These are phyloP conservation scores for Pulveroboletus sp. DNA, from an alignment of 768 basidiomycete species.

Conservation along the genomic window DNA sequence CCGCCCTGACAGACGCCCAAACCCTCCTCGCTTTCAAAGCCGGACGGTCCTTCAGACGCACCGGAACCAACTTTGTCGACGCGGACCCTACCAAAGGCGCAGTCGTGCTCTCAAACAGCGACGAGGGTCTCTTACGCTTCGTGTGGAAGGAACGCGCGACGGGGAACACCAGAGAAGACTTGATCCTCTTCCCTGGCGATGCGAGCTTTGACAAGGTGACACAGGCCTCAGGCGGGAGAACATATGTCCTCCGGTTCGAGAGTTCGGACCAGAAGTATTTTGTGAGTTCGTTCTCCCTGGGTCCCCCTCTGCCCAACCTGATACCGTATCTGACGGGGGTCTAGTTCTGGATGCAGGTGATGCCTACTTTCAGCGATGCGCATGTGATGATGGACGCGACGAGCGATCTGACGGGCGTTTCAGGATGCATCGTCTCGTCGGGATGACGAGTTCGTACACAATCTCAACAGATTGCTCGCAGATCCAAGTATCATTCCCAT, in stretches of 20 bases:
- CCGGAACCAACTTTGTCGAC: conserved; percentile 63
- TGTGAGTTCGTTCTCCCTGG: conserved; percentile 42
- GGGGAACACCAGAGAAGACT: conserved; percentile 63
- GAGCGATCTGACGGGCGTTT: not conserved
- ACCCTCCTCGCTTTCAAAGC: conserved; percentile 55
- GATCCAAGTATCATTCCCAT: conserved; percentile 59
- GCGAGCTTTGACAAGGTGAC: conserved; percentile 74
- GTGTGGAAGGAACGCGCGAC: conserved; percentile 73
- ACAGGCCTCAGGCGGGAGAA: conserved; percentile 60
- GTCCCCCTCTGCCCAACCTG: not conserved
- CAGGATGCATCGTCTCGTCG: conserved; percentile 65
- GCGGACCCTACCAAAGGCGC: conserved; percentile 69
- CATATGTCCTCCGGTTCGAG: conserved; percentile 87
- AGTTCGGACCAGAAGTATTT: conserved; percentile 88
- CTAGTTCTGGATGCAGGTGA: conserved; percentile 88
- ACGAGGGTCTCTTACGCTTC: conserved; percentile 76
- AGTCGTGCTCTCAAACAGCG: conserved; percentile 59
- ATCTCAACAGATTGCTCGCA: conserved; percentile 65
- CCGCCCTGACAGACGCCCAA: conserved; percentile 24
- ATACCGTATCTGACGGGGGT: not conserved
- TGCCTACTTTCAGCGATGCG: not conserved
- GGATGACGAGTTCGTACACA: conserved; percentile 68
- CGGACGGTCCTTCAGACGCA: conserved; percentile 68
- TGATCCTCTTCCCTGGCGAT: conserved; percentile 85
- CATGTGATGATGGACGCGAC: not conserved